Evolutionary conservation across 108 stramenopile genomes (phyloP).

Genomic region (Nitzschia sp.): DNA sequence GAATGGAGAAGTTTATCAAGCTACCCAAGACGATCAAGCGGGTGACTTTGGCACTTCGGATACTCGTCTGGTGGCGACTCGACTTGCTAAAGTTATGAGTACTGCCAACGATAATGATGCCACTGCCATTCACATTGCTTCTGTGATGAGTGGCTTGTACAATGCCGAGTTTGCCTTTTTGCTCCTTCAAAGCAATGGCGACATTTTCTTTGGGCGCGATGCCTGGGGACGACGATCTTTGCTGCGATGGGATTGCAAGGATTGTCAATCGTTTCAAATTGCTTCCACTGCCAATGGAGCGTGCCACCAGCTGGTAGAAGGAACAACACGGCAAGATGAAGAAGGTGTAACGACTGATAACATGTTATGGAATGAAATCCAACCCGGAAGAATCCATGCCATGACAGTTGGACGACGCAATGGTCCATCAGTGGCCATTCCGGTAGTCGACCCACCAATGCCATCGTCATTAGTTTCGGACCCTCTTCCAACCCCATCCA

Average conservation of each 20-base stretch:
- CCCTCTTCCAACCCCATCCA: neutral
- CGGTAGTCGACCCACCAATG: slow-evolving; percentile 3
- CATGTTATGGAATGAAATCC: slow-evolving; percentile 56
- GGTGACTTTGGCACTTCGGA: slow-evolving; percentile 25
- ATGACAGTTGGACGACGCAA: neutral
- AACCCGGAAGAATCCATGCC: slow-evolving; percentile 54
- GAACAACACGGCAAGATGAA: neutral
- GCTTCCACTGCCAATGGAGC: slow-evolving; percentile 11
- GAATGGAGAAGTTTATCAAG: slow-evolving; percentile 86
- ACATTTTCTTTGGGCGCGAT: slow-evolving; percentile 71
- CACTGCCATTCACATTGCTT: slow-evolving; percentile 2
- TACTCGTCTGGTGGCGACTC: slow-evolving; percentile 25
- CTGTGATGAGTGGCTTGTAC: slow-evolving; percentile 22
- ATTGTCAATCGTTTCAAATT: slow-evolving; percentile 38
- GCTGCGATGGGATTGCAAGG: slow-evolving; percentile 28
- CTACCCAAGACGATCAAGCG: neutral
- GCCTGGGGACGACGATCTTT: slow-evolving; percentile 71
- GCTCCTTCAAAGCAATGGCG: slow-evolving; percentile 14
- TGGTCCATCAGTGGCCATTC: slow-evolving; percentile 4
- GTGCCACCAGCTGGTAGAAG: neutral
- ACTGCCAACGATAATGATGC: neutral
- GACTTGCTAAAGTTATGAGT: slow-evolving; percentile 7
- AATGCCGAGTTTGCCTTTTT: slow-evolving; percentile 58
- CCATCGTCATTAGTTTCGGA: neutral
- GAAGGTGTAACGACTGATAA: neutral